phyloP scores from a whole-genome alignment of 75 land plant species.

The Pseudotsuga menziesii region DNA sequence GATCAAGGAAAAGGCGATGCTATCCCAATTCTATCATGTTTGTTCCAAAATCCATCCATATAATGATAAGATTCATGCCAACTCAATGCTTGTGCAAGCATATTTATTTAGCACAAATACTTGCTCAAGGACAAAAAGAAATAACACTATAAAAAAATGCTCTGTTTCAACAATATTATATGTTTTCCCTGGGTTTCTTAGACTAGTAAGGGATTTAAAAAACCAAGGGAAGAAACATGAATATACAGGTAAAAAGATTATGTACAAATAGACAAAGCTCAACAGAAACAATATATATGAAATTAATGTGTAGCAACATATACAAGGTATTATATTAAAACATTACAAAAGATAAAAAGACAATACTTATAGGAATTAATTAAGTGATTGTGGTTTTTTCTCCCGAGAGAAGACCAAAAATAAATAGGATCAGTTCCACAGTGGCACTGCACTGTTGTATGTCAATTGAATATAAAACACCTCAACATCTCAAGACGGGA shows the following conservation, averaged over 20 bases:
- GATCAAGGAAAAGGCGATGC: too few species aligned
- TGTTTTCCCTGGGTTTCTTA: not conserved
- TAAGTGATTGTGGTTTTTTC: not conserved
- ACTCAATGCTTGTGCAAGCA: too few species aligned
- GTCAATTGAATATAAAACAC: too few species aligned
- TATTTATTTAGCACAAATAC: not conserved
- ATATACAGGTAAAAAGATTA: too few species aligned
- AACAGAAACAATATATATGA: not conserved
- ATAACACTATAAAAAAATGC: not conserved
- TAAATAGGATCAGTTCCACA: not conserved
- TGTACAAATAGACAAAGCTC: not conserved
- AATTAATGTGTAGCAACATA: not conserved
- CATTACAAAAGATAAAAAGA: not conserved
- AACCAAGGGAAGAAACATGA: not conserved
- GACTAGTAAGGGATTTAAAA: not conserved
- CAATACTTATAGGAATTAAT: not conserved
- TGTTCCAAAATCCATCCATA: too few species aligned
- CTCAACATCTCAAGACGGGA: too few species aligned
- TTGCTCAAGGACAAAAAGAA: not conserved
- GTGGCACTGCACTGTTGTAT: not conserved
- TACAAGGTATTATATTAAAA: not conserved
- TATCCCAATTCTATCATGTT: too few species aligned
- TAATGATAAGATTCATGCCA: too few species aligned
- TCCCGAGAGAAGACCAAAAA: not conserved
- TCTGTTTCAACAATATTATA: not conserved